These are phyloP conservation scores for Tilletia horrida DNA, from an alignment of 1,284 basidiomycete species.

Conservation along the genomic window DNA sequence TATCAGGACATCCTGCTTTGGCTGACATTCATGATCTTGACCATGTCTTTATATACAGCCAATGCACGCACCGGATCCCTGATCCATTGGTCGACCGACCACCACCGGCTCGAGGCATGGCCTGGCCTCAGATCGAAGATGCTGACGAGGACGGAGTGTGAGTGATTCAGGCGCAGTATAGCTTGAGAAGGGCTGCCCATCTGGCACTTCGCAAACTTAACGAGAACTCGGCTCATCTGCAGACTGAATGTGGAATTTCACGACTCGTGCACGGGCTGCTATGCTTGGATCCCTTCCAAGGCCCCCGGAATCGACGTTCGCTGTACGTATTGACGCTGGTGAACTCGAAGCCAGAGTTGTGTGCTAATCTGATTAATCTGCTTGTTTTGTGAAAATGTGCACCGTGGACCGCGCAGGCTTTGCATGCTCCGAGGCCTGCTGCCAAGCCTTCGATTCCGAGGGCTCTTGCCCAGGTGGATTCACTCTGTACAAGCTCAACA, in stretches of 20 bases:
- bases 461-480: background rate
- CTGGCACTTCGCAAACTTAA: too few species aligned
- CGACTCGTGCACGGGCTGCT: conserved; percentile 1
- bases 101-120: background rate
- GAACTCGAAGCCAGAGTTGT: too few species aligned
- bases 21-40: background rate
- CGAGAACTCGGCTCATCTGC: too few species aligned
- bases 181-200: too few species aligned
- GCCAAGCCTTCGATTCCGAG: background rate
- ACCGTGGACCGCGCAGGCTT: background rate
- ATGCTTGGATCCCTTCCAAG: conserved; percentile 3
- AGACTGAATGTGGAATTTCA: background rate
- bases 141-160: conserved; percentile 14
- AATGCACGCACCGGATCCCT: conserved; percentile 15
- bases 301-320: conserved; percentile 5
- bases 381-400: too few species aligned
- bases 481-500: background rate
- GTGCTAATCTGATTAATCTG: too few species aligned
- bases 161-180: background rate
- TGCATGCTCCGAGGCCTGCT: conserved; percentile 3
- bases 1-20: too few species aligned
- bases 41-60: background rate
- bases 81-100: background rate
- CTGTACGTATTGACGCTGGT: background rate
- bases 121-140: conserved; percentile 4